A percentile compares a stretch with the other conserved stretches of the same genome.
phyloP scores from a whole-genome alignment of 208 protist genomes.

The Leishmania arabica region DNA sequence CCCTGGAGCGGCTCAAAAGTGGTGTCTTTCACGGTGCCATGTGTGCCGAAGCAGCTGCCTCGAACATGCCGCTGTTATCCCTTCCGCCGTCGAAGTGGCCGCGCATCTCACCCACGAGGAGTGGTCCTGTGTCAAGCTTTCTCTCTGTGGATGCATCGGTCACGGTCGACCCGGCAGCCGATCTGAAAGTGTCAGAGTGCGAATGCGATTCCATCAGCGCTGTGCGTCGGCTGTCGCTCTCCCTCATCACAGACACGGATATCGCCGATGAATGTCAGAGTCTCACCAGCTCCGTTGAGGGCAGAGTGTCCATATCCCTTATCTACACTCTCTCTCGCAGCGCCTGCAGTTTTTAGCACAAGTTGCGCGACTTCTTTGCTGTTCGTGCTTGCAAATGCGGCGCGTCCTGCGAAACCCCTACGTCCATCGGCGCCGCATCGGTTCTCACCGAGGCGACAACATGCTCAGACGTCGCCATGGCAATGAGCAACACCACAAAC shows the following conservation, averaged over 20 bases:
- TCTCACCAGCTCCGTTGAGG: not conserved
- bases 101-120: not conserved
- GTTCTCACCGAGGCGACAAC: not conserved
- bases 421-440: not conserved
- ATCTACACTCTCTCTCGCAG: not conserved
- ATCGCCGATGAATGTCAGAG: constrained; percentile 23
- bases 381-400: not conserved
- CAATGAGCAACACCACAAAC: not conserved
- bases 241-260: constrained; percentile 23
- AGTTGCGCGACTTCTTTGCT: not conserved
- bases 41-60: not conserved
- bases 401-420: not conserved
- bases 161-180: not conserved
- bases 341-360: not conserved
- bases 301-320: not conserved
- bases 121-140: not conserved
- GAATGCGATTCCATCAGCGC: not conserved
- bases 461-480: not conserved
- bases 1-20: constrained; percentile 1
- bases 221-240: constrained; percentile 1
- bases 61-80: not conserved
- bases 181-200: not conserved
- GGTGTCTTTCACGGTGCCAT: not conserved
- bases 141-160: not conserved
- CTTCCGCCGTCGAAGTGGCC: constrained; percentile 2